These are phyloP conservation scores for Candida quercuum DNA, from an alignment of 805 yeast genomes.

Conservation along the genomic window DNA sequence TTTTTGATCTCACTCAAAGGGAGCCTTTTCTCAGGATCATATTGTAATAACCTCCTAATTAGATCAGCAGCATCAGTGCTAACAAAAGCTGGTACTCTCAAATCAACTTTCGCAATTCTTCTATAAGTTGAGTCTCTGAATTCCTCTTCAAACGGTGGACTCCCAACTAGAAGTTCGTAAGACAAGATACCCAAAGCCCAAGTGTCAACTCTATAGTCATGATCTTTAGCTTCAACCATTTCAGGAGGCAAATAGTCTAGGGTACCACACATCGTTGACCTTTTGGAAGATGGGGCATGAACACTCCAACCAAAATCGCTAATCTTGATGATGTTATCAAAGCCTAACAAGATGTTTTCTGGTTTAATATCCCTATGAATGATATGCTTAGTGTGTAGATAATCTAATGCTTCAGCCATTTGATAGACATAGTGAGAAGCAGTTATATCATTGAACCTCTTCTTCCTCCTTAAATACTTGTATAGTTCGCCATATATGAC, in stretches of 20 bases:
- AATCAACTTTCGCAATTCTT: constrained; percentile 73
- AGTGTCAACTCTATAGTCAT: constrained; percentile 73
- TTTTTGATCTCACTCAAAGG: constrained; percentile 51
- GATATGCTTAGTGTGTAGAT: constrained; percentile 73
- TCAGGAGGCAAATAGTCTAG: constrained; percentile 94
- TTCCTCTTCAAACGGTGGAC: constrained; percentile 87
- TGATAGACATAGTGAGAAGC: constrained; percentile 82
- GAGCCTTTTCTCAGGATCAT: constrained; percentile 64
- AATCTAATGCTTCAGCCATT: constrained; percentile 72
- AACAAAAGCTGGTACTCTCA: constrained; percentile 65
- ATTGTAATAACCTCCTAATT: constrained; percentile 55
- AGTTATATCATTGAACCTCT: constrained; percentile 63
- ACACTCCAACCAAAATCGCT: constrained; percentile 98
- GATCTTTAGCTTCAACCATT: constrained; percentile 79
- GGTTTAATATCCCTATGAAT: constrained; percentile 95
- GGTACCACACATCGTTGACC: constrained; percentile 92
- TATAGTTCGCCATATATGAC: constrained; percentile 85
- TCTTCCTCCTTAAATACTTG: constrained; percentile 57
- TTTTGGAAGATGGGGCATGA: constrained; percentile 45
- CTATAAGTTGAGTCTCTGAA: constrained; percentile 74
- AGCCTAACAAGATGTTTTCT: constrained; percentile 78
- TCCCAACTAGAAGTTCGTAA: constrained; percentile 82
- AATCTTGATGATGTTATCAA: constrained; percentile 71
- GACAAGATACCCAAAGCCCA: constrained; percentile 92
- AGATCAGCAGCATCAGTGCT: constrained; percentile 74